phyloP scores from a whole-genome alignment of 176 grass and related monocot species.

The Lolium rigidum region DNA sequence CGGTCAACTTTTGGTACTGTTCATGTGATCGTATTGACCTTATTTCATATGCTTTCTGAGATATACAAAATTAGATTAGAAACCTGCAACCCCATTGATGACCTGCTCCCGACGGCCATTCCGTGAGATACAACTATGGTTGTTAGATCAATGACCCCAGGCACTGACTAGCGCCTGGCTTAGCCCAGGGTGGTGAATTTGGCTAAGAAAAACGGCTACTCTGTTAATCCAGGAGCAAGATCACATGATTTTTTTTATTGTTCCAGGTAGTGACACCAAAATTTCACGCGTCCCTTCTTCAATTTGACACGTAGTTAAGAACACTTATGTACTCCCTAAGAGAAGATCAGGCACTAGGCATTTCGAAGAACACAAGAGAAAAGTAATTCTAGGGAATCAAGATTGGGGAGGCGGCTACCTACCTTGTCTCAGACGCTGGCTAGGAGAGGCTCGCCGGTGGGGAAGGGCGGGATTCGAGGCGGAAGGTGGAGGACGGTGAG shows the following conservation, averaged over 20 bases:
- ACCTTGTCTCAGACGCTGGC: conserved; percentile 2
- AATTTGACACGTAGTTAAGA: too few relatives aligned
- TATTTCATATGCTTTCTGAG: not conserved
- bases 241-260: too few relatives aligned
- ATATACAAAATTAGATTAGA: not conserved
- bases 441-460: not conserved
- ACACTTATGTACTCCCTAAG: too few relatives aligned
- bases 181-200: not conserved
- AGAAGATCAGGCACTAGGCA: too few relatives aligned
- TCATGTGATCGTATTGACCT: not conserved
- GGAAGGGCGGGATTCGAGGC: not conserved
- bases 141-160: not conserved
- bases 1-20: not conserved
- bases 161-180: not conserved
- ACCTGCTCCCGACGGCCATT: not conserved
- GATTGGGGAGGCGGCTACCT: conserved; percentile 4
- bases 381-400: conserved; percentile 9
- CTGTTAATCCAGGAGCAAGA: too few relatives aligned
- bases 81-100: not conserved
- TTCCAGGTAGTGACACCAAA: too few relatives aligned
- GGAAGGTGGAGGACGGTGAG: not conserved
- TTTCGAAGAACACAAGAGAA: not conserved
- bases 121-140: not conserved
- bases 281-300: too few relatives aligned
- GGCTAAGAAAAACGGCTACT: not conserved